Percentiles rank a stretch among this genome's conserved stretches.
phyloP scores from a whole-genome alignment of 176 grass and related monocot species.

The Triticum turgidum region DNA sequence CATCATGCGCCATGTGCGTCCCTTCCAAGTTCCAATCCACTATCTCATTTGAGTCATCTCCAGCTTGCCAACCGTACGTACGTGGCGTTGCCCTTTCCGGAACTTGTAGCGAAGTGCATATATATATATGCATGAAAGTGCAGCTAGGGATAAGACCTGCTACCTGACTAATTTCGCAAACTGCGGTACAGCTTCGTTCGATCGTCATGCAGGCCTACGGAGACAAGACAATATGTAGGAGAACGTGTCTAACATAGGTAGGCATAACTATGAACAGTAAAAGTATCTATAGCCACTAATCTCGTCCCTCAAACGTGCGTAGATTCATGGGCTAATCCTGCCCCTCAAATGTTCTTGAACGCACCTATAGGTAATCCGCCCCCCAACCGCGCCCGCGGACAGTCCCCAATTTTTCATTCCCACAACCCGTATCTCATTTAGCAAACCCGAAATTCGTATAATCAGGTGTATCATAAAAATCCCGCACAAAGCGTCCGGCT shows the following conservation, averaged over 20 bases:
- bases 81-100: constrained; percentile 2
- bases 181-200: background rate
- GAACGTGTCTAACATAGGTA: background rate
- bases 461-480: too few relatives aligned
- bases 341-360: too few relatives aligned
- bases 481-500: too few relatives aligned
- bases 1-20: constrained; percentile 7
- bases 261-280: background rate
- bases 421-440: too few relatives aligned
- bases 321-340: too few relatives aligned
- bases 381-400: too few relatives aligned
- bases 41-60: background rate
- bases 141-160: background rate
- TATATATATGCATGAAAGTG: background rate
- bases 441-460: too few relatives aligned
- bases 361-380: too few relatives aligned
- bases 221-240: background rate
- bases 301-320: too few relatives aligned
- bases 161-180: background rate
- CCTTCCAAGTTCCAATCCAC: constrained; percentile 2
- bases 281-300: too few relatives aligned
- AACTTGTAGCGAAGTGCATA: constrained; percentile 7
- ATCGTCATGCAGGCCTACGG: background rate
- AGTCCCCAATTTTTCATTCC: too few relatives aligned
- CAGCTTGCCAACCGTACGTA: background rate